These are phyloP conservation scores for Tricholoma sp. DNA, from an alignment of 768 basidiomycete genomes.

Conservation along the genomic window DNA sequence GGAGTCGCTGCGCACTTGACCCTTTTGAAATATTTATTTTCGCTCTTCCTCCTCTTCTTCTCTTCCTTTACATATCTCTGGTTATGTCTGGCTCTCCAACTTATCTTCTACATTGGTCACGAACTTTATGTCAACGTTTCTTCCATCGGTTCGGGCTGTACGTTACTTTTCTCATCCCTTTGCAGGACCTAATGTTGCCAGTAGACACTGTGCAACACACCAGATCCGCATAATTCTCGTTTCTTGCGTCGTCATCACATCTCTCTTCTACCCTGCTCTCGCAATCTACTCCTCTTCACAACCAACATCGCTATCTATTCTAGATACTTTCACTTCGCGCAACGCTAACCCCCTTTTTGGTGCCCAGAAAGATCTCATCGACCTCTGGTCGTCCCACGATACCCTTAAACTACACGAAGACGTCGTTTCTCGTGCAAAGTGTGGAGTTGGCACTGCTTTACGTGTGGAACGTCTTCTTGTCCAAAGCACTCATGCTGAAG, in stretches of 20 bases:
- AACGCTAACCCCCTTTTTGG: slow-evolving; percentile 48
- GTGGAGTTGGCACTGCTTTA: slow-evolving; percentile 61
- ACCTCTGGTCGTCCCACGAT: slow-evolving; percentile 66
- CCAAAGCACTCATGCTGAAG: slow-evolving; percentile 44
- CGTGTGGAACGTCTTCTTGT: slow-evolving; percentile 77
- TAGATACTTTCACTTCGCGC: slow-evolving; percentile 55
- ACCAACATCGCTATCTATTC: slow-evolving; percentile 57
- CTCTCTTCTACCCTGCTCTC: slow-evolving; percentile 87
- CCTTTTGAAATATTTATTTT: background rate
- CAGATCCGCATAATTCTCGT: slow-evolving; percentile 87
- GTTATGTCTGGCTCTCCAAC: slow-evolving; percentile 16
- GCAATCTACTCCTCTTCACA: slow-evolving; percentile 76
- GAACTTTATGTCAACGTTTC: slow-evolving; percentile 41
- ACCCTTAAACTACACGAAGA: slow-evolving; percentile 65
- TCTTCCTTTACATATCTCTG: background rate
- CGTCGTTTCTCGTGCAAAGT: slow-evolving; percentile 65
- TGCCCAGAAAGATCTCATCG: slow-evolving; percentile 57
- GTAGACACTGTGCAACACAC: slow-evolving; percentile 83
- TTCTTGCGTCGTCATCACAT: slow-evolving; percentile 82
- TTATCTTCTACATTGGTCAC: slow-evolving; percentile 30
- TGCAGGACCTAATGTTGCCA: slow-evolving; percentile 6
- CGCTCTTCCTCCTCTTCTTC: background rate
- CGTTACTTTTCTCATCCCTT: slow-evolving; percentile 21
- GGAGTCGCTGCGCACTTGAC: no score
- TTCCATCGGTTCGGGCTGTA: slow-evolving; percentile 79